phyloP scores from a whole-genome alignment of 768 basidiomycete genomes.

The Rhodotorula kratochvilovae region DNA sequence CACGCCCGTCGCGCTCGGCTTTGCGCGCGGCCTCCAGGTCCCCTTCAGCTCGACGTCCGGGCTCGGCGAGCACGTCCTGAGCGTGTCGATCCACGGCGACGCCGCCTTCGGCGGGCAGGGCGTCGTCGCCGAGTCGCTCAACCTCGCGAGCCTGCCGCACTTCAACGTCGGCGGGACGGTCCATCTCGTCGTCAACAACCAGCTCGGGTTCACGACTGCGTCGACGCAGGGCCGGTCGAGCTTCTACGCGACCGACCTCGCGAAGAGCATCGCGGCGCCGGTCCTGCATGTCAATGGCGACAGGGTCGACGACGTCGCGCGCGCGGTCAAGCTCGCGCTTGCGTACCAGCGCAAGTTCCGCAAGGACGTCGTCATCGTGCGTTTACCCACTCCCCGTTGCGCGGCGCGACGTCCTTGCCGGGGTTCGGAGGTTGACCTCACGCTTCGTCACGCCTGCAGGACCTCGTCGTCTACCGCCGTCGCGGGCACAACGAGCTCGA shows the following conservation, averaged over 20 bases:
- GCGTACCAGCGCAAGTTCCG: conserved; percentile 79
- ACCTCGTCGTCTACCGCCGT: conserved; percentile 80
- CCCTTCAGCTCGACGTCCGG: conserved; percentile 49
- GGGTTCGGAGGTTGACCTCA: no score
- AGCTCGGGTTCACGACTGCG: conserved; percentile 78
- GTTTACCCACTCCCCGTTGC: neutral
- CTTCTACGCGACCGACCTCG: conserved; percentile 54
- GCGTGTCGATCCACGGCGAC: conserved; percentile 85
- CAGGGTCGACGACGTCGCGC: conserved; percentile 79
- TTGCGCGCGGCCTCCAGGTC: conserved; percentile 85
- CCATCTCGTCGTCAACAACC: conserved; percentile 76
- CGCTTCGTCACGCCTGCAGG: no score
- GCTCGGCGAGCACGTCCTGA: conserved; percentile 70
- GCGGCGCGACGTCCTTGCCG: no score
- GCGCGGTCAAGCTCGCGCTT: conserved; percentile 82
- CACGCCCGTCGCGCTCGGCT: conserved; percentile 79
- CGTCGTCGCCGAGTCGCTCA: conserved; percentile 79
- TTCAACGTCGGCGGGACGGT: conserved; percentile 86
- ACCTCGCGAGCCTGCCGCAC: conserved; percentile 77
- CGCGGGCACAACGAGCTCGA: conserved; percentile 51
- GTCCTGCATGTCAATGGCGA: conserved; percentile 89
- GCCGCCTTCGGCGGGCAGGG: conserved; percentile 89
- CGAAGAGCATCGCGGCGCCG: conserved; percentile 71
- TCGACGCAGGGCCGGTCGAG: conserved; percentile 78
- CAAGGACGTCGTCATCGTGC: conserved; percentile 52